These are phyloP conservation scores for Staphylotrichum longicolle DNA, from an alignment of 495 filamentous ascomycete genomes.

Conservation along the genomic window DNA sequence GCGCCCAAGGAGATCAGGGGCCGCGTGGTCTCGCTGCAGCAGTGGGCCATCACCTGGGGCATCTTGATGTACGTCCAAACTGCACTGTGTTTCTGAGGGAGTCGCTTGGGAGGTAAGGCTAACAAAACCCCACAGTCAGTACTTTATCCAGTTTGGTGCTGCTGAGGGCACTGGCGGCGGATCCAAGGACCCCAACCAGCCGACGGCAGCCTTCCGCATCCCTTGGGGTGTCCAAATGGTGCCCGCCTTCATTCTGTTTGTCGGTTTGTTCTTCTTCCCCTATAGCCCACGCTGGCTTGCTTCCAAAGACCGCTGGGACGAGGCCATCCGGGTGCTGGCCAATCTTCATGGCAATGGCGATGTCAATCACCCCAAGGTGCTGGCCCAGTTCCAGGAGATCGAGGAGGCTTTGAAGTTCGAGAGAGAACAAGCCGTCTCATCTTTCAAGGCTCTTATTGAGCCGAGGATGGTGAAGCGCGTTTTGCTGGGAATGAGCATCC, in stretches of 20 bases:
- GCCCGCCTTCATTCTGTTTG: constrained; percentile 62
- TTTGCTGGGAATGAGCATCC: constrained; percentile 67
- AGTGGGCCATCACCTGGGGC: constrained; percentile 78
- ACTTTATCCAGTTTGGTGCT: constrained; percentile 70
- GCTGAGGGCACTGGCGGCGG: constrained; percentile 59
- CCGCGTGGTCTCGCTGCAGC: constrained; percentile 63
- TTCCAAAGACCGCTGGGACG: constrained; percentile 71
- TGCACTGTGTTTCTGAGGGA: not conserved
- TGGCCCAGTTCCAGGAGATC: constrained; percentile 65
- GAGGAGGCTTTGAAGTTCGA: constrained; percentile 63
- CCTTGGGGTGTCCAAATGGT: constrained; percentile 73
- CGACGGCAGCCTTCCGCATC: constrained; percentile 63
- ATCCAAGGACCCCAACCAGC: constrained; percentile 55
- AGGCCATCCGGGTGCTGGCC: constrained; percentile 61
- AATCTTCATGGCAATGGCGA: constrained; percentile 63
- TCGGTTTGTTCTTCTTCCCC: constrained; percentile 69
- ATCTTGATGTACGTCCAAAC: constrained; percentile 43
- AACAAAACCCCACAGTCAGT: constrained; percentile 41
- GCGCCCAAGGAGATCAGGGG: constrained; percentile 77
- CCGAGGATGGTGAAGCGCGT: constrained; percentile 67
- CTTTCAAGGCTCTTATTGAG: constrained; percentile 57
- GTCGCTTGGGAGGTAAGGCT: constrained; percentile 31
- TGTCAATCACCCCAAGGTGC: constrained; percentile 58
- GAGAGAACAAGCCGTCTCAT: constrained; percentile 54
- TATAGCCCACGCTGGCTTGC: constrained; percentile 75